Conservation (phyloP, 1,284 basidiomycete genomes). For the Ustanciosporium gigantosporum region DNA sequence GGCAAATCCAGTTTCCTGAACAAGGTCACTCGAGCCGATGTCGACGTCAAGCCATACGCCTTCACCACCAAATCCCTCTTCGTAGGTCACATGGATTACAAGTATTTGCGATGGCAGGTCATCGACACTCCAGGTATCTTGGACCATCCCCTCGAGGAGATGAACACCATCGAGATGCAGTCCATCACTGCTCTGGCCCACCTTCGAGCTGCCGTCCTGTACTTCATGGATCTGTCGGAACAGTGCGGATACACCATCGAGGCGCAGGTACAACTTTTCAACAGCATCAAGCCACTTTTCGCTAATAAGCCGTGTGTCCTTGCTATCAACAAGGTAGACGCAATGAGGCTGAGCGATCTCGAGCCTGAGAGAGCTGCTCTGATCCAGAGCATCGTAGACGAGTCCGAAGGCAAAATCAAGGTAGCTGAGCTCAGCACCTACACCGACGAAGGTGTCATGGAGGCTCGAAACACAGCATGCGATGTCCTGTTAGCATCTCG, state of each 20-base stretch:
- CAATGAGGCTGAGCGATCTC: conserved; percentile 48
- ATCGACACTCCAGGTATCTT: conserved; percentile 61
- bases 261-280: conserved; percentile 59
- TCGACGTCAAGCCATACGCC: conserved; percentile 60
- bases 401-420: conserved; percentile 51
- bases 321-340: conserved; percentile 59
- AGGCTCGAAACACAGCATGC: conserved; percentile 55
- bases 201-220: conserved; percentile 57
- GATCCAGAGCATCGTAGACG: conserved; percentile 51
- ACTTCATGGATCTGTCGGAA: conserved; percentile 61
- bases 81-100: conserved; percentile 61
- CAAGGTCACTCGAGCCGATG: conserved; percentile 60
- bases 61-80: conserved; percentile 61
- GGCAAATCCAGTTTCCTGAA: conserved; percentile 61
- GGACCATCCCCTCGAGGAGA: conserved; percentile 60
- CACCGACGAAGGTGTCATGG: conserved; percentile 60
- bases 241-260: conserved; percentile 61
- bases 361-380: conserved; percentile 50
- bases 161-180: conserved; percentile 62
- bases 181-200: conserved; percentile 60
- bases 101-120: conserved; percentile 61
- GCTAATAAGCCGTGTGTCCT: conserved; percentile 60
- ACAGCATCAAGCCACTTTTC: conserved; percentile 61
- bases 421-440: conserved; percentile 58
- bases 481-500: conserved; percentile 56